A percentile compares a stretch with the other conserved stretches of the same genome.
phyloP scores from a whole-genome alignment of 371 early-diverging fungal species.

The Rhizopus arrhizus region DNA sequence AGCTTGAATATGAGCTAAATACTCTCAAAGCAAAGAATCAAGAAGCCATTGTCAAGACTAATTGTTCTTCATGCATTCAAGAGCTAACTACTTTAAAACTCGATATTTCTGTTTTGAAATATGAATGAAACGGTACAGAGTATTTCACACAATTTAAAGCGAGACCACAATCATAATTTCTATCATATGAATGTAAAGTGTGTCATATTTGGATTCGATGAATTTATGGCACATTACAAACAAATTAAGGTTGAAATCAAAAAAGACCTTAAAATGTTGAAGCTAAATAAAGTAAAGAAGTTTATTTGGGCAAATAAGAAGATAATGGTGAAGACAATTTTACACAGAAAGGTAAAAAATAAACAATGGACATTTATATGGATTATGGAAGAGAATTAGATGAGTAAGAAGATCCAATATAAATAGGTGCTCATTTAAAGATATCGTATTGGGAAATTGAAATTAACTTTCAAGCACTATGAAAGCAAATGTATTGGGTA shows the following conservation, averaged over 20 bases:
- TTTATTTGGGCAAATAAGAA: no score
- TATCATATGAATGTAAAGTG: constrained; percentile 75
- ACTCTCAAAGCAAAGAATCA: constrained; percentile 8
- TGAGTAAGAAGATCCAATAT: neutral
- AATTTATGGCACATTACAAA: constrained; percentile 48
- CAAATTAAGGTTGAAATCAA: constrained; percentile 32
- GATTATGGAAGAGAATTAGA: neutral
- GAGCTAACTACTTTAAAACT: constrained; percentile 38
- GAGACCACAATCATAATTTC: constrained; percentile 74
- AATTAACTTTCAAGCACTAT: constrained; percentile 18
- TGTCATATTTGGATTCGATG: constrained; percentile 65
- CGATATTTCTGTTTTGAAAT: constrained; percentile 34
- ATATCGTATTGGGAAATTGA: constrained; percentile 22
- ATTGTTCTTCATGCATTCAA: constrained; percentile 17
- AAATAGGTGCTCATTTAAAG: constrained; percentile 18
- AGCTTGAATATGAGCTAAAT: constrained; percentile 26
- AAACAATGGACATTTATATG: neutral
- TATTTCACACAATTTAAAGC: constrained; percentile 63
- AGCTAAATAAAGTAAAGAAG: constrained; percentile 15
- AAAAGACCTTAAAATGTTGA: constrained; percentile 25
- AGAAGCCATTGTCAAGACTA: constrained; percentile 12
- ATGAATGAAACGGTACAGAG: constrained; percentile 40
- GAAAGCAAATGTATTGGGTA: constrained; percentile 17
- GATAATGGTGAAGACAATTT: constrained; percentile 19
- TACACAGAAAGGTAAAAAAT: neutral